A percentile compares a stretch with the other conserved stretches of the same genome.
Conservation (phyloP, 768 basidiomycete genomes). For the Boletus rubroflammeus region DNA sequence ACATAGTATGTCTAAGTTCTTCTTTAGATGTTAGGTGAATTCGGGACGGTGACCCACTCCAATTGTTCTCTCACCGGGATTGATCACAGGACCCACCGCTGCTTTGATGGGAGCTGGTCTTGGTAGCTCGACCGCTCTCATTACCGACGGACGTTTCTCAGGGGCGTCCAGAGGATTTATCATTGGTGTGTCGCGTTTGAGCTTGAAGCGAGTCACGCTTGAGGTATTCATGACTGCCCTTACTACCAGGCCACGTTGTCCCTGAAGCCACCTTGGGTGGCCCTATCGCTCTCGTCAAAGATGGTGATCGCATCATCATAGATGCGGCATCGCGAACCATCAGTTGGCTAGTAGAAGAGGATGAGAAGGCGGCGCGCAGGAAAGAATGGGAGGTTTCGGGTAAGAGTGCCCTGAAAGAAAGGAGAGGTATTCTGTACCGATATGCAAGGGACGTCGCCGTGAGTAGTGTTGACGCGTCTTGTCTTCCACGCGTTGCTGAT, state of each 20-base stretch:
- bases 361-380: slow-evolving; percentile 56
- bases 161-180: slow-evolving; percentile 73
- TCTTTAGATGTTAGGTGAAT: slow-evolving; percentile 44
- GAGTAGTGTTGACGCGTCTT: slow-evolving; percentile 34
- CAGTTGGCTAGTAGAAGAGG: slow-evolving; percentile 69
- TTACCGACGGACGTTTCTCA: slow-evolving; percentile 89
- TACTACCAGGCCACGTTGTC: slow-evolving; percentile 49
- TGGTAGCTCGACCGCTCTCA: slow-evolving; percentile 70
- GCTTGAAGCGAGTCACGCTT: slow-evolving; percentile 13
- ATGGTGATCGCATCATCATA: slow-evolving; percentile 77
- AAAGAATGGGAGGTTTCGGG: slow-evolving; percentile 69
- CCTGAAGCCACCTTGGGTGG: slow-evolving; percentile 75
- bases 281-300: slow-evolving; percentile 82
- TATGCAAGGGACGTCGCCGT: slow-evolving; percentile 88
- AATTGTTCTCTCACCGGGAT: slow-evolving; percentile 2
- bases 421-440: slow-evolving; percentile 69
- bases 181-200: slow-evolving; percentile 38
- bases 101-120: slow-evolving; percentile 85
- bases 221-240: slow-evolving; percentile 36
- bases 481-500: slow-evolving; percentile 2
- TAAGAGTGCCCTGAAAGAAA: slow-evolving; percentile 61
- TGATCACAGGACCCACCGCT: slow-evolving; percentile 61
- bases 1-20: background rate
- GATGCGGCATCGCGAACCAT: slow-evolving; percentile 64
- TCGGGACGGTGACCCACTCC: background rate